phyloP scores from a whole-genome alignment of 176 grass and related monocot species.

The Luzula sylvatica region DNA sequence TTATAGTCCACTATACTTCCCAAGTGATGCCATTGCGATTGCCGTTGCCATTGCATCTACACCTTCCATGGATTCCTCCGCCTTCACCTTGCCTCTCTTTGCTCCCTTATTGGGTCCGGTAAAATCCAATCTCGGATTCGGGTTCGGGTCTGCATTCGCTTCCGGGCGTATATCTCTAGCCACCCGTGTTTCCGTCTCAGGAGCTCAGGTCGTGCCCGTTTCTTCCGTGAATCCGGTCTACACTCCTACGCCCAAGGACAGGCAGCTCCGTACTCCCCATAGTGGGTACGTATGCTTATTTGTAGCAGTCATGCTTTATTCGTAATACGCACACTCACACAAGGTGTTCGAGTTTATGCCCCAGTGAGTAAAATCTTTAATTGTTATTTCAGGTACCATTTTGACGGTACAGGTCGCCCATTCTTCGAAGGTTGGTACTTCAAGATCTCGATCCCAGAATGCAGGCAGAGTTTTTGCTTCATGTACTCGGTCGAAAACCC shows the following conservation, averaged over 20 bases:
- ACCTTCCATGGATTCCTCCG: constrained; percentile 22
- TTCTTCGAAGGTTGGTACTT: constrained; percentile 99
- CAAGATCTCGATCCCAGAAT: constrained; percentile 67
- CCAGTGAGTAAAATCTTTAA: neutral
- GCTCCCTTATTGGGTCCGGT: neutral
- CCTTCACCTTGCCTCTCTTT: neutral
- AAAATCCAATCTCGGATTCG: neutral
- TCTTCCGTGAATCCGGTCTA: constrained; percentile 37
- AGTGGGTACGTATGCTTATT: constrained; percentile 80
- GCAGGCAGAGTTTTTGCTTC: constrained; percentile 81
- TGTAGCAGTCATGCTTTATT: neutral
- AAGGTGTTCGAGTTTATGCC: neutral
- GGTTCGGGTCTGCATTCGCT: neutral
- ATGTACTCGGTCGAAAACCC: constrained; percentile 95
- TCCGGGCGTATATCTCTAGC: neutral
- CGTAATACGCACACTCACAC: neutral
- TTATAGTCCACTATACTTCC: too few species aligned
- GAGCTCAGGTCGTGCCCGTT: neutral
- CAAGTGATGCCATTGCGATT: too few species aligned
- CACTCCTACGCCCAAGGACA: constrained; percentile 45
- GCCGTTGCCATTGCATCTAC: neutral
- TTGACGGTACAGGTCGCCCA: constrained; percentile 44
- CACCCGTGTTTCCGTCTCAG: neutral
- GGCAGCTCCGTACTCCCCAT: constrained; percentile 77
- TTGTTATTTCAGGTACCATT: constrained; percentile 65